phyloP scores from a whole-genome alignment of 2,329 filamentous ascomycete genomes.

The Microcyclospora pomicola region DNA sequence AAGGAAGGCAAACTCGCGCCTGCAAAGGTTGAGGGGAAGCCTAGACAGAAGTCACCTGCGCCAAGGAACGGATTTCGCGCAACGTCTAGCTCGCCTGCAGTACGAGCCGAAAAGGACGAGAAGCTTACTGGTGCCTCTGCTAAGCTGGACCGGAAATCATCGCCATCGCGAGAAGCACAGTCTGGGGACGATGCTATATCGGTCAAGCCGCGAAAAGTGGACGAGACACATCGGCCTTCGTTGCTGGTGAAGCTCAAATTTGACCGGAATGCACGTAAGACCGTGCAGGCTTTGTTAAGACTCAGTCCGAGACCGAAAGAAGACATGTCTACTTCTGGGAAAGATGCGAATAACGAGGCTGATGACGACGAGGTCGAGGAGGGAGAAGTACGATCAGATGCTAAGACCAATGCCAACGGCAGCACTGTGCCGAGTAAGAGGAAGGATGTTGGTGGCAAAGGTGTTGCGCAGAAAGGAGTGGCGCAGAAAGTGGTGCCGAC shows the following conservation, averaged over 20 bases:
- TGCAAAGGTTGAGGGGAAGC: conserved; percentile 6
- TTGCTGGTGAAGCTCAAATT: conserved; percentile 18
- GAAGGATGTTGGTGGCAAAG: no score
- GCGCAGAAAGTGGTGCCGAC: conserved; percentile 16
- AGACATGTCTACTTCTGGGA: background rate
- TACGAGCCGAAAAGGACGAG: conserved; percentile 12
- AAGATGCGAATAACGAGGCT: background rate
- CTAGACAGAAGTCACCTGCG: conserved; percentile 16
- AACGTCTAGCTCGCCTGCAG: conserved; percentile 15
- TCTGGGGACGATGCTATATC: conserved; percentile 12
- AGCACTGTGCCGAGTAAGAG: no score
- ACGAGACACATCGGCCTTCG: conserved; percentile 4
- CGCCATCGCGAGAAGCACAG: no score
- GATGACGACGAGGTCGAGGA: background rate
- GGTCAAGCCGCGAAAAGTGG: conserved; percentile 6
- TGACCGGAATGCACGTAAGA: conserved; percentile 1
- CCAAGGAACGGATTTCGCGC: conserved; percentile 18
- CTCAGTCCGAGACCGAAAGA: no score
- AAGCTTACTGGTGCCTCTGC: conserved; percentile 4
- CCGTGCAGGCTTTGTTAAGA: no score
- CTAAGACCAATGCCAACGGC: background rate
- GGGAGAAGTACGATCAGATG: background rate
- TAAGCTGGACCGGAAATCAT: conserved; percentile 7
- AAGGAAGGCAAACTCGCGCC: conserved; percentile 14
- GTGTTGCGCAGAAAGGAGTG: conserved; percentile 12